phyloP scores from a whole-genome alignment of 495 filamentous ascomycete genomes.

The Choiromyces venosus region DNA sequence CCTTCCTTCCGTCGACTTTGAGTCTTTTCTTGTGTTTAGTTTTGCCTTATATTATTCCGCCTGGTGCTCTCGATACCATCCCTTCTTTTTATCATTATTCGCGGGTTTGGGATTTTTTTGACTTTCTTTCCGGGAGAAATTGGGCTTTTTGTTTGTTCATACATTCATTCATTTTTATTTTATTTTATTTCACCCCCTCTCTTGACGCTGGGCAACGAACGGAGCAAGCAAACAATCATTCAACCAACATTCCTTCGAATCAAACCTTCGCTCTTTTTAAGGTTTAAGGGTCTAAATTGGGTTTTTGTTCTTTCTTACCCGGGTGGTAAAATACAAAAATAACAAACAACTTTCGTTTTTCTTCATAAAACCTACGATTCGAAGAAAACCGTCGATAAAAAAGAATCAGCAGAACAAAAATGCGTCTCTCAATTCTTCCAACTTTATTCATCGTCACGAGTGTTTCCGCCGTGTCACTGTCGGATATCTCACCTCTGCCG shows the following conservation, averaged over 20 bases:
- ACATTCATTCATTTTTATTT: background rate
- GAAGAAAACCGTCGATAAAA: background rate
- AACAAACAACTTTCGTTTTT: background rate
- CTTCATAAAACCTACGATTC: background rate
- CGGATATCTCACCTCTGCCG: conserved; percentile 19
- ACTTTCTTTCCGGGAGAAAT: background rate
- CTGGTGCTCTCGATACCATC: background rate
- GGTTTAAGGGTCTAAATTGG: background rate
- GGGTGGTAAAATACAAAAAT: conserved; percentile 17
- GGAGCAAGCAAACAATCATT: background rate
- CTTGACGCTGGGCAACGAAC: too few relatives aligned
- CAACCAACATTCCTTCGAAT: background rate
- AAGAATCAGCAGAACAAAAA: conserved; percentile 11
- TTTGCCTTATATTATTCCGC: background rate
- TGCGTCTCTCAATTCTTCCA: conserved; percentile 25
- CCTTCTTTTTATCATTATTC: background rate
- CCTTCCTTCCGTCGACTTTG: background rate
- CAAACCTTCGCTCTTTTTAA: background rate
- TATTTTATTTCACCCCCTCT: too few relatives aligned
- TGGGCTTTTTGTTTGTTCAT: background rate
- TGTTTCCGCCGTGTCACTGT: conserved; percentile 19
- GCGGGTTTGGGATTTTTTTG: background rate
- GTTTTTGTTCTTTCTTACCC: conserved; percentile 19
- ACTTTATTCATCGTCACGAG: conserved; percentile 16
- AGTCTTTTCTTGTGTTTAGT: background rate